Evolutionary conservation across 352 stramenopile genomes (phyloP), one percentile per base, ranked within the genome.

Genomic region (Globisporangium canariense): DNA sequence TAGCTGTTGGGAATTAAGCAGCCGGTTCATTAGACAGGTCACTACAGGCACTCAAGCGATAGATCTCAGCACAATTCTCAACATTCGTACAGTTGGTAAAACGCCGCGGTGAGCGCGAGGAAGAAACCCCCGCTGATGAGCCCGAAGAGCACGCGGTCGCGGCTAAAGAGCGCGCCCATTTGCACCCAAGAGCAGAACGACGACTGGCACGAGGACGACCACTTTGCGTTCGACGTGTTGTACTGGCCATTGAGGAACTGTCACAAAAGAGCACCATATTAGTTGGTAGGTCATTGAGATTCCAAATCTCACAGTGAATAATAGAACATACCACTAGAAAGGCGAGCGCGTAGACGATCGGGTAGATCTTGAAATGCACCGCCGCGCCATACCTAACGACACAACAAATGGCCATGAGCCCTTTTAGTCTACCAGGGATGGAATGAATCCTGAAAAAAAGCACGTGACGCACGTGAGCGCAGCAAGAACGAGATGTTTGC

Each of bases 321-420:
- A 36, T 13, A 50, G 30, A 14, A 25, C 68, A 54, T 88, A 94
- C 88, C 69, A 96, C 85, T 9, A 97, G 78, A 60, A 95, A 91
- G 11, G 88, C 78, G 50, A 96, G 74, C 25, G 85, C 88, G 70
- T 99, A 99, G 66, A 99, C 97, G 40, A 99, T 97, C 6, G 98
- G 98, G 69, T 99, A 99, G 16, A 99, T 96, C 74, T 99, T 98
- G 69, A 98, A 91, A 73, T 99, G 97, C 36, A 99, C 95, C 0
- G 95, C 97, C 40, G 98, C 83, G 4, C 96, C 97, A 76, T 98
- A 97, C 71, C 73, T 98, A 32, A 16, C 22, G 32, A 14, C 7
- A 61, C 8, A 65, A 28, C 22, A 40, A 28, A 53, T 9, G 4
- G 0, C 4, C 32, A 36, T 36, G 32, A 5, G 32, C 32, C 7